Percentiles rank a stretch among this genome's conserved stretches.
phyloP scores from a whole-genome alignment of 805 yeast genomes.

The Teunomyces pallodes region DNA sequence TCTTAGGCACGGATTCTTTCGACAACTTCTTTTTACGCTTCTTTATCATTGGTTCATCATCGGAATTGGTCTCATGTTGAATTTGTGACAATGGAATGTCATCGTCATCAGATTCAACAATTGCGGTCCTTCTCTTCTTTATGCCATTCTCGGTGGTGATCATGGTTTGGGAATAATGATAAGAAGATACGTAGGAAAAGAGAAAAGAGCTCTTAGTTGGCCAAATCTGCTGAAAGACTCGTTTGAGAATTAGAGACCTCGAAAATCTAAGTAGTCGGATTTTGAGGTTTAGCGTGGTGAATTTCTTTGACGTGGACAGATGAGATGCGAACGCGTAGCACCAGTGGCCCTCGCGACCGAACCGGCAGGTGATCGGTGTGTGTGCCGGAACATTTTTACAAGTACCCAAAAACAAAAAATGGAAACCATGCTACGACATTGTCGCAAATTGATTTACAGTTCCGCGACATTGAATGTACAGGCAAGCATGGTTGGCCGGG shows the following conservation, averaged over 20 bases:
- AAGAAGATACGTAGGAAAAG: not conserved
- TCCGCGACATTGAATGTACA: too few relatives aligned
- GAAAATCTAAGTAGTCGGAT: not conserved
- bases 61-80: not conserved
- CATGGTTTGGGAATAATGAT: not conserved
- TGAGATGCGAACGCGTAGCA: not conserved
- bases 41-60: not conserved
- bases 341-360: too few relatives aligned
- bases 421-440: too few relatives aligned
- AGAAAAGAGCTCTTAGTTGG: not conserved
- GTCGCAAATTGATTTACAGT: too few relatives aligned
- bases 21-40: constrained; percentile 11
- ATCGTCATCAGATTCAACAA: constrained; percentile 11
- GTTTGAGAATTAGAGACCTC: not conserved
- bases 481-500: too few relatives aligned
- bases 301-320: not conserved
- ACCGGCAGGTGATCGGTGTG: too few relatives aligned
- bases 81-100: constrained; percentile 16
- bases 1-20: constrained; percentile 6
- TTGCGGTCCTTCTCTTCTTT: not conserved
- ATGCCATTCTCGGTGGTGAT: not conserved
- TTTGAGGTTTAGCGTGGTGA: not conserved
- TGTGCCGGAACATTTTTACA: too few relatives aligned
- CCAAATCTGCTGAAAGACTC: not conserved
- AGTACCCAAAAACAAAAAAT: too few relatives aligned